These are phyloP conservation scores for Suhomyces yuchorum DNA, from an alignment of 1,139 yeast species.

Conservation along the genomic window DNA sequence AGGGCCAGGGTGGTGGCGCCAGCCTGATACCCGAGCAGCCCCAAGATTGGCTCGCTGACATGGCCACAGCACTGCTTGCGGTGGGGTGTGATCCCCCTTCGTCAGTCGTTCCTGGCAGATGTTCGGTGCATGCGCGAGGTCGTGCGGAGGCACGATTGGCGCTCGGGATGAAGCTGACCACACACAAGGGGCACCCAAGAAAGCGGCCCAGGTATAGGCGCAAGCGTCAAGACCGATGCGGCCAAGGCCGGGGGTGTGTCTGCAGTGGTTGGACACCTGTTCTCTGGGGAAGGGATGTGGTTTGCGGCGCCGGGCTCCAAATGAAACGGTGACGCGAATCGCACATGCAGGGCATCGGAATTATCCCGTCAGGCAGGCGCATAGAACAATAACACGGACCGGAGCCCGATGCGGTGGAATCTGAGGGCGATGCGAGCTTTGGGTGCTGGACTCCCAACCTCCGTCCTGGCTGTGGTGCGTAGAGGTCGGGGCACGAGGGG, in stretches of 20 bases:
- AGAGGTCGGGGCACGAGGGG: too few relatives aligned
- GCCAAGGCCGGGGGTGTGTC: neutral
- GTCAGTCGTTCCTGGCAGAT: conserved; percentile 1
- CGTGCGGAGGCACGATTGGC: neutral
- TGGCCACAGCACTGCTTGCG: too few relatives aligned
- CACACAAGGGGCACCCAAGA: too few relatives aligned
- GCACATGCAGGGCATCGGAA: neutral
- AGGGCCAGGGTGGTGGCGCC: neutral
- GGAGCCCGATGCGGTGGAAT: too few relatives aligned
- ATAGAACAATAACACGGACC: neutral
- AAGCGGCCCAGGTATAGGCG: too few relatives aligned
- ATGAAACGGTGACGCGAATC: neutral
- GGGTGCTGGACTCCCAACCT: too few relatives aligned
- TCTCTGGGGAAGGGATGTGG: neutral
- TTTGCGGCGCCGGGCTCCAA: neutral
- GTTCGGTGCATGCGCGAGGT: neutral
- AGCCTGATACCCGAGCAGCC: neutral
- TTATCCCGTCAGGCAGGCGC: neutral
- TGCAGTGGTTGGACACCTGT: neutral
- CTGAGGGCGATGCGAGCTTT: too few relatives aligned
- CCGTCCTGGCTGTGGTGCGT: too few relatives aligned
- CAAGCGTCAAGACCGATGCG: too few relatives aligned
- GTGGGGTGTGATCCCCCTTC: neutral
- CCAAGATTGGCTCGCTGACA: too few relatives aligned
- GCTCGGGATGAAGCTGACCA: too few relatives aligned